phyloP scores from a whole-genome alignment of 179 eudicot genomes.

The Silene coronaria region DNA sequence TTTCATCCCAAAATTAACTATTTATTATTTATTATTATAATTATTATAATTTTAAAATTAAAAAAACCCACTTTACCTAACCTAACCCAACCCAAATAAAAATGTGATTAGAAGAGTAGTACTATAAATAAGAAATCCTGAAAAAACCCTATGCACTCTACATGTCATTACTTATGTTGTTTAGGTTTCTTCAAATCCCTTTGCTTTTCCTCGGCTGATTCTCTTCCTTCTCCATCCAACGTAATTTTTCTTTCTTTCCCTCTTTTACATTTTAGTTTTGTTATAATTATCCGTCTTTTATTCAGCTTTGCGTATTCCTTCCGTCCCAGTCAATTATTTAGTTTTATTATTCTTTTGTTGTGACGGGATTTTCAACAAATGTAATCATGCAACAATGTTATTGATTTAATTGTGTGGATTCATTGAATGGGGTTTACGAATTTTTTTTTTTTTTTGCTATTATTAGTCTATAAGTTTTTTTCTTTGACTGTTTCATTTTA shows the following conservation, averaged over 20 bases:
- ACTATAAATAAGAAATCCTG: slow-evolving; percentile 13
- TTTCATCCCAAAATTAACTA: neutral
- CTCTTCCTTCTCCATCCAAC: slow-evolving; percentile 1
- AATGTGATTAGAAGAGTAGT: neutral
- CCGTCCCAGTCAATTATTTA: neutral
- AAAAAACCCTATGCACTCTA: neutral
- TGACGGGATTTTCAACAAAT: neutral
- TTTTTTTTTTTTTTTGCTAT: too few relatives aligned
- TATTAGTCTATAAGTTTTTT: too few relatives aligned
- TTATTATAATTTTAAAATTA: neutral
- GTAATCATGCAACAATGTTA: too few relatives aligned
- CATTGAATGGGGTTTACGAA: too few relatives aligned
- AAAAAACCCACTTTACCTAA: neutral
- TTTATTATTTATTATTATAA: too few relatives aligned
- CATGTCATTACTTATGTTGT: slow-evolving; percentile 16
- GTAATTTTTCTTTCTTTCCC: neutral
- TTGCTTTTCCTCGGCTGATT: neutral
- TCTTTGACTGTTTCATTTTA: too few relatives aligned
- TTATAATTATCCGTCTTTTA: neutral
- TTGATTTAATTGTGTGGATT: neutral
- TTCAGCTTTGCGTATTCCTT: too few relatives aligned
- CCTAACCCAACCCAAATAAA: neutral
- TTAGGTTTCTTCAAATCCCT: slow-evolving; percentile 14
- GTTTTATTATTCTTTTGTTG: neutral
- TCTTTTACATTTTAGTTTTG: neutral